A percentile compares a stretch with the other conserved stretches of the same genome.
phyloP scores from a whole-genome alignment of 2,329 filamentous ascomycete species.

The Colletotrichum phormii region DNA sequence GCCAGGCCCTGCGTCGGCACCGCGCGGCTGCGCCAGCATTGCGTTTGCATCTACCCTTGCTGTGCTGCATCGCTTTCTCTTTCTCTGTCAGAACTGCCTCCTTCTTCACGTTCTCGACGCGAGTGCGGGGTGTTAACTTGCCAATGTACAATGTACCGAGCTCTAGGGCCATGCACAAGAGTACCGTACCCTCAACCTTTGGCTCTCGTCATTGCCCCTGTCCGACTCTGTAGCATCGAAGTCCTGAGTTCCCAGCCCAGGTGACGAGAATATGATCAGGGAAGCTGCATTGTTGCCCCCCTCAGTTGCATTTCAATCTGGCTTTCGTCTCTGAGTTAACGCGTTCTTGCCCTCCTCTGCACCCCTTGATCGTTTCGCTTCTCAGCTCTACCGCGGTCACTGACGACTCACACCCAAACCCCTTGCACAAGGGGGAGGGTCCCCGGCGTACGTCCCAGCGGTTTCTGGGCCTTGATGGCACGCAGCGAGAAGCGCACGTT shows the following conservation, averaged over 20 bases:
- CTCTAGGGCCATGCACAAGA: neutral
- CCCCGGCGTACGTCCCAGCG: slow-evolving; percentile 8
- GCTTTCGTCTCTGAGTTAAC: neutral
- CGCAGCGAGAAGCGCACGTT: slow-evolving; percentile 19
- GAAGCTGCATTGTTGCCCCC: neutral
- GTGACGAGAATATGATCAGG: neutral
- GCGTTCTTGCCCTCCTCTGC: neutral
- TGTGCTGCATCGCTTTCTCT: neutral
- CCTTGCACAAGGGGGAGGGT: slow-evolving; percentile 5
- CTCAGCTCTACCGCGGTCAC: neutral
- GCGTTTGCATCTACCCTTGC: neutral
- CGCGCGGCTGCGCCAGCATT: slow-evolving; percentile 7
- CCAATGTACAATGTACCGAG: neutral
- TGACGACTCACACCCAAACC: neutral
- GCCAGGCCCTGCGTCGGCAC: slow-evolving; percentile 9
- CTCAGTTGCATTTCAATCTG: neutral
- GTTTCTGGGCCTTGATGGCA: slow-evolving; percentile 20
- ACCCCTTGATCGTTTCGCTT: neutral
- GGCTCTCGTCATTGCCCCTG: slow-evolving; percentile 17
- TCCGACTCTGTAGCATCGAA: neutral
- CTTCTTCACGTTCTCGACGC: slow-evolving; percentile 4
- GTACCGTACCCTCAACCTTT: neutral
- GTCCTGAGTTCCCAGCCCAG: neutral
- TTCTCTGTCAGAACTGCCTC: neutral
- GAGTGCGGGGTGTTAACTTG: slow-evolving; percentile 4